Conservation (phyloP, 352 stramenopile genomes). For the Phytopythium vexans region DNA sequence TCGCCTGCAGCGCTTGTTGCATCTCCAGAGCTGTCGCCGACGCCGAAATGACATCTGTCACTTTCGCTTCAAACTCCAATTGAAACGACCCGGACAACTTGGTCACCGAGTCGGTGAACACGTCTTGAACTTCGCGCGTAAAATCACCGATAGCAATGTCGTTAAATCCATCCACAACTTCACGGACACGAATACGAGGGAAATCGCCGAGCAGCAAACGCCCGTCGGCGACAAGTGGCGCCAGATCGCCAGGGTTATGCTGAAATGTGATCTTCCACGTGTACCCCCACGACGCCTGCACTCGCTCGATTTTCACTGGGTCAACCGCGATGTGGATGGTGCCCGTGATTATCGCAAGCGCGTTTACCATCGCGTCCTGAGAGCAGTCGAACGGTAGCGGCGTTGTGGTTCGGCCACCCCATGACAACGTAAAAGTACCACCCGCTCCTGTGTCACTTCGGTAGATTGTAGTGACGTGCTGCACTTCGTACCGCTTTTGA, state of each 20-base stretch:
- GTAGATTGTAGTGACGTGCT: constrained; percentile 78
- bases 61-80: constrained; percentile 89
- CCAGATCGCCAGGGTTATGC: constrained; percentile 86
- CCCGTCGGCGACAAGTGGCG: constrained; percentile 77
- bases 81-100: constrained; percentile 79
- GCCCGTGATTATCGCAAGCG: constrained; percentile 76
- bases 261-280: constrained; percentile 92
- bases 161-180: constrained; percentile 71
- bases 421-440: constrained; percentile 92
- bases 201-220: constrained; percentile 87
- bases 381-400: constrained; percentile 71
- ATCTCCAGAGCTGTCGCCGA: constrained; percentile 82
- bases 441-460: constrained; percentile 55
- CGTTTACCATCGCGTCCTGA: constrained; percentile 62
- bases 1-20: constrained; percentile 69
- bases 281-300: constrained; percentile 76
- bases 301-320: constrained; percentile 71
- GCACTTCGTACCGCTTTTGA: constrained; percentile 88
- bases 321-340: constrained; percentile 68
- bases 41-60: constrained; percentile 67
- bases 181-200: constrained; percentile 72
- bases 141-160: constrained; percentile 92
- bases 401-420: constrained; percentile 77
- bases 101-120: constrained; percentile 63
- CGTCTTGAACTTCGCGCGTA: constrained; percentile 93